Percentiles rank a stretch among this genome's conserved stretches.
Conservation (phyloP, 179 eudicot species). For the Camellia oleifera region DNA sequence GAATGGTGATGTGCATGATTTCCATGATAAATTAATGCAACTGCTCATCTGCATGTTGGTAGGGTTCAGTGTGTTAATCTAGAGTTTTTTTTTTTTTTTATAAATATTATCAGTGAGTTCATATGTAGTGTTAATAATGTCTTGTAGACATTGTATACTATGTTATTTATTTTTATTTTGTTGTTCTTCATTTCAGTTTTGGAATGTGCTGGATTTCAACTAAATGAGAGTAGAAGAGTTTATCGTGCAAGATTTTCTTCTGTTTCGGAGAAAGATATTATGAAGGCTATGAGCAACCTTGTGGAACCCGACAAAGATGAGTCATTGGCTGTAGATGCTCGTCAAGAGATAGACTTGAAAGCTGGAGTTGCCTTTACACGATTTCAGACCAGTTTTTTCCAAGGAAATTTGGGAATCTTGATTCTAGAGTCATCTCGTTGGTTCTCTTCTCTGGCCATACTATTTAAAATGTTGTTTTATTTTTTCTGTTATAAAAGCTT, state of each 20-base stretch:
- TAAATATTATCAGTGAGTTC: background rate
- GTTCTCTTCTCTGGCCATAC: slow-evolving; percentile 36
- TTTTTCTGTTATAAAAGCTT: slow-evolving; percentile 13
- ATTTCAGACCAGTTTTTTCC: slow-evolving; percentile 85
- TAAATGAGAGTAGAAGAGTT: slow-evolving; percentile 49
- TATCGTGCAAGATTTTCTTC: slow-evolving; percentile 94
- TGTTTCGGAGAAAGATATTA: slow-evolving; percentile 78
- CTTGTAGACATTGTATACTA: background rate
- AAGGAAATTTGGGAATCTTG: slow-evolving; percentile 97
- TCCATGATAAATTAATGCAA: background rate
- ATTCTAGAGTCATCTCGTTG: slow-evolving; percentile 95
- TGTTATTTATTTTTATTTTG: slow-evolving; percentile 6
- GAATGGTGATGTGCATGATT: background rate
- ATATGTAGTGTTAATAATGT: background rate
- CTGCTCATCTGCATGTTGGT: background rate
- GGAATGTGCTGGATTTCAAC: slow-evolving; percentile 75
- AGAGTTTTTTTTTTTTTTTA: background rate
- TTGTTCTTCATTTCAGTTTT: slow-evolving; percentile 50
- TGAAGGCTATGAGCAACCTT: slow-evolving; percentile 81
- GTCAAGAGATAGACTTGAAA: slow-evolving; percentile 97
- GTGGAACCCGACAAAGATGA: slow-evolving; percentile 83
- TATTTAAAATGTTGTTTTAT: slow-evolving; percentile 12
- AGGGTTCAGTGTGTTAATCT: background rate
- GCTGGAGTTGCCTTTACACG: slow-evolving; percentile 98
- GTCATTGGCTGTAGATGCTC: slow-evolving; percentile 95